Evolutionary conservation across 768 basidiomycete genomes (phyloP).

Genomic region (Termitomyces sp.): DNA sequence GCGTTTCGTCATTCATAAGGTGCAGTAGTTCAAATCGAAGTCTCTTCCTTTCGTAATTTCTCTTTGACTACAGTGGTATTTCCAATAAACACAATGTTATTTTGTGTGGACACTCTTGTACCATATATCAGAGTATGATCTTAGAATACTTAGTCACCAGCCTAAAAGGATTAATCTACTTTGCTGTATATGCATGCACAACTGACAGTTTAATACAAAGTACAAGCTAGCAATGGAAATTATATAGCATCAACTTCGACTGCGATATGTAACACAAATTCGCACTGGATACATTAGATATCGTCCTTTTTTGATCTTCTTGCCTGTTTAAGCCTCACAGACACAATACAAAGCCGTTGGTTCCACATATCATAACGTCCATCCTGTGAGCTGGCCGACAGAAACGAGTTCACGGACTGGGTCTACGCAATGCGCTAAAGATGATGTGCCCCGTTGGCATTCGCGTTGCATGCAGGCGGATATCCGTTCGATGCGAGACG

Average conservation of each 20-base stretch:
- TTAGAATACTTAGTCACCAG: neutral
- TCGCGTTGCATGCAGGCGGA: neutral
- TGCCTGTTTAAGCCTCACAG: neutral
- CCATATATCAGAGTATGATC: no score
- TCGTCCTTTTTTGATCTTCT: neutral
- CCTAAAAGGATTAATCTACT: neutral
- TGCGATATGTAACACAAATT: no score
- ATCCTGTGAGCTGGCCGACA: no score
- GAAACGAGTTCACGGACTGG: slow-evolving; percentile 5
- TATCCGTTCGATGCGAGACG: neutral
- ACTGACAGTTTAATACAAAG: no score
- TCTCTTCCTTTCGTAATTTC: no score
- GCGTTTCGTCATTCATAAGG: neutral
- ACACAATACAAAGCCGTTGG: neutral
- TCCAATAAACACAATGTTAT: no score
- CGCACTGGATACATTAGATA: neutral
- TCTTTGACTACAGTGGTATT: no score
- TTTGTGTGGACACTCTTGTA: no score
- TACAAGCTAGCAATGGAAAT: no score
- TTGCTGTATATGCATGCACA: neutral
- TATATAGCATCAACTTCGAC: no score
- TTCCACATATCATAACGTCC: no score
- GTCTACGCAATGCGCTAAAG: slow-evolving; percentile 7
- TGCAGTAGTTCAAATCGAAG: no score
- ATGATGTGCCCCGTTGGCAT: neutral